Percentiles rank a stretch among this genome's conserved stretches.
phyloP scores from a whole-genome alignment of 495 filamentous ascomycete genomes.

The Letharia columbiana region DNA sequence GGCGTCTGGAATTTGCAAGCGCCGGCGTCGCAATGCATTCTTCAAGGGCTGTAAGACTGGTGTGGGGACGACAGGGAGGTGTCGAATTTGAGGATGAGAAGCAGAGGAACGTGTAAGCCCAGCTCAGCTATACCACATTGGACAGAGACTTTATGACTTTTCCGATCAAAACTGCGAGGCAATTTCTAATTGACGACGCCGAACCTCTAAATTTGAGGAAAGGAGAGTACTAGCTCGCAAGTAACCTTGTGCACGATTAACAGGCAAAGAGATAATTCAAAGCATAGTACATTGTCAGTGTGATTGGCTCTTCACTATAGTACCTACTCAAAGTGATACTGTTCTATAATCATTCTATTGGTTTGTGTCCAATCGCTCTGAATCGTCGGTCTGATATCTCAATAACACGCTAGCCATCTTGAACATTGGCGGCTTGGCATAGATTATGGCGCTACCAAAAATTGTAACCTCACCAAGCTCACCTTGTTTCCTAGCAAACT shows the following conservation, averaged over 20 bases:
- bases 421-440: slow-evolving; percentile 5
- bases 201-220: too few relatives aligned
- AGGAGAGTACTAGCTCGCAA: too few relatives aligned
- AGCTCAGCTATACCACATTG: too few relatives aligned
- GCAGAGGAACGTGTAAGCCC: background rate
- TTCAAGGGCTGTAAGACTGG: background rate
- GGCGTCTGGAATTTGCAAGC: background rate
- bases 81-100: background rate
- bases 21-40: background rate
- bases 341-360: too few relatives aligned
- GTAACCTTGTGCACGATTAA: too few relatives aligned
- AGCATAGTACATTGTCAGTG: too few relatives aligned
- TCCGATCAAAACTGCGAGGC: too few relatives aligned
- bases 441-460: background rate
- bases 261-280: too few relatives aligned
- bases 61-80: background rate
- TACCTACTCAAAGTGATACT: too few relatives aligned
- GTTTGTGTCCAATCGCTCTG: background rate
- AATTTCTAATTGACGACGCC: too few relatives aligned
- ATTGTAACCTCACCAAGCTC: slow-evolving; percentile 1
- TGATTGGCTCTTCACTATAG: too few relatives aligned
- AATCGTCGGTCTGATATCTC: background rate
- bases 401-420: background rate
- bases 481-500: background rate
- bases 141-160: too few relatives aligned